These are phyloP conservation scores for Populus ilicifolia DNA, from an alignment of 345 rosid genomes.

Conservation along the genomic window DNA sequence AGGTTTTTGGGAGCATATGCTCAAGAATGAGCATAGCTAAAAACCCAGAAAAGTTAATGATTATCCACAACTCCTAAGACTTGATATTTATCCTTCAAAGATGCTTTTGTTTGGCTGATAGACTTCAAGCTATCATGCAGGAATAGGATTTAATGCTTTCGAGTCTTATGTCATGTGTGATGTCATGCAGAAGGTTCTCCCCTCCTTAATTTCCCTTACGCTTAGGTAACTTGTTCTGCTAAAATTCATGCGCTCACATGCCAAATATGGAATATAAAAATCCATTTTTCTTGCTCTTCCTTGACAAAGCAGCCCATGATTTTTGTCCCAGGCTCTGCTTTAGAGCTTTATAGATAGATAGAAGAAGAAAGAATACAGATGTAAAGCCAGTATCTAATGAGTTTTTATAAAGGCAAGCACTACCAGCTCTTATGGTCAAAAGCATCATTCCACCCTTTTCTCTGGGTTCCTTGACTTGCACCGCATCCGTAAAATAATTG, in stretches of 20 bases:
- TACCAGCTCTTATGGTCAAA: slow-evolving; percentile 29
- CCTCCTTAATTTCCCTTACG: slow-evolving; percentile 23
- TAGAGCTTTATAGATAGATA: slow-evolving; percentile 16
- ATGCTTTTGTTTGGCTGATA: slow-evolving; percentile 54
- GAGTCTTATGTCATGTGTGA: slow-evolving; percentile 48
- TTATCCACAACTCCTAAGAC: slow-evolving; percentile 39
- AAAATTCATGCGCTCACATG: slow-evolving; percentile 55
- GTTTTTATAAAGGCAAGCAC: not conserved
- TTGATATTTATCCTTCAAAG: slow-evolving; percentile 37
- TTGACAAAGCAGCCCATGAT: slow-evolving; percentile 20
- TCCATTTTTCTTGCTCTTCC: not conserved
- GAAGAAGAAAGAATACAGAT: slow-evolving; percentile 5
- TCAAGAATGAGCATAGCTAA: slow-evolving; percentile 11
- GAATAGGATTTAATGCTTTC: slow-evolving; percentile 35
- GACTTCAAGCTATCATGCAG: slow-evolving; percentile 36
- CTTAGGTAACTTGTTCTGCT: slow-evolving; percentile 67
- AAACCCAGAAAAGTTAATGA: slow-evolving; percentile 21
- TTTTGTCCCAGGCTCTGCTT: slow-evolving; percentile 18
- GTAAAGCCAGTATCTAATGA: slow-evolving; percentile 12
- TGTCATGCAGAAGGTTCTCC: slow-evolving; percentile 35
- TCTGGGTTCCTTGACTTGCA: slow-evolving; percentile 37
- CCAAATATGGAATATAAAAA: slow-evolving; percentile 27
- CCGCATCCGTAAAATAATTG: slow-evolving; percentile 5
- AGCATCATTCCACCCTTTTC: slow-evolving; percentile 33
- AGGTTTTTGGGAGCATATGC: slow-evolving; percentile 27